Conservation (phyloP, 257 asterid genomes). For the Thymus quinquecostatus region DNA sequence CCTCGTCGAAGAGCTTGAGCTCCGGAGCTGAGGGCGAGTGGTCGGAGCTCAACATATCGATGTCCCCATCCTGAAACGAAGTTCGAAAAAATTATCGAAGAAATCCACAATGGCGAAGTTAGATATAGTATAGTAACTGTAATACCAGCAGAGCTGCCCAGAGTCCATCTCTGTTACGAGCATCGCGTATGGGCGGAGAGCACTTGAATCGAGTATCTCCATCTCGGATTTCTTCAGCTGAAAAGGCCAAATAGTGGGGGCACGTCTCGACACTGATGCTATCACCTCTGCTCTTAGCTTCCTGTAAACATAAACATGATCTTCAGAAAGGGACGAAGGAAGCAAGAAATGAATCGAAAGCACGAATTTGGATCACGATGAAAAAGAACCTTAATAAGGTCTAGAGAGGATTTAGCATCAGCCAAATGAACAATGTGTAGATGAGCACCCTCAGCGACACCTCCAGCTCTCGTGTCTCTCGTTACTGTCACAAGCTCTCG, state of each 20-base stretch:
- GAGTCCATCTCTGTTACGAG: slow-evolving; percentile 66
- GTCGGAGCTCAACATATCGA: slow-evolving; percentile 95
- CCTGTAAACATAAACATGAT: slow-evolving; percentile 42
- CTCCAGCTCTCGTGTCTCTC: slow-evolving; percentile 70
- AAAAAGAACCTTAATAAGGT: slow-evolving; percentile 70
- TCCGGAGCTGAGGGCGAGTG: slow-evolving; percentile 92
- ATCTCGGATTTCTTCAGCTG: slow-evolving; percentile 89
- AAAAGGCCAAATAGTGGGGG: slow-evolving; percentile 97
- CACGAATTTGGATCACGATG: neutral
- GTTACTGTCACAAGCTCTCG: slow-evolving; percentile 69
- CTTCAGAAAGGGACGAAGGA: neutral
- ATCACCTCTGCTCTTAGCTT: slow-evolving; percentile 83
- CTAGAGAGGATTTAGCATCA: slow-evolving; percentile 79
- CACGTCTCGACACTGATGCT: slow-evolving; percentile 92
- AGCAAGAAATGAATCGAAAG: neutral
- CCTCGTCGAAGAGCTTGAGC: slow-evolving; percentile 77
- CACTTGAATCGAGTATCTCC: slow-evolving; percentile 99
- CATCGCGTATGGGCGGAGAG: slow-evolving; percentile 93
- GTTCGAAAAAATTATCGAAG: neutral
- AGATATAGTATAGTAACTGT: neutral
- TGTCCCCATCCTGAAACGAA: slow-evolving; percentile 71
- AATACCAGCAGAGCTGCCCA: slow-evolving; percentile 89
- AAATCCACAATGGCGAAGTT: neutral
- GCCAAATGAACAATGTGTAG: slow-evolving; percentile 93
- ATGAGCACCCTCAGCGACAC: slow-evolving; percentile 91